These are phyloP conservation scores for Shiraia sp. DNA, from an alignment of 2,329 filamentous ascomycete species.

Conservation along the genomic window DNA sequence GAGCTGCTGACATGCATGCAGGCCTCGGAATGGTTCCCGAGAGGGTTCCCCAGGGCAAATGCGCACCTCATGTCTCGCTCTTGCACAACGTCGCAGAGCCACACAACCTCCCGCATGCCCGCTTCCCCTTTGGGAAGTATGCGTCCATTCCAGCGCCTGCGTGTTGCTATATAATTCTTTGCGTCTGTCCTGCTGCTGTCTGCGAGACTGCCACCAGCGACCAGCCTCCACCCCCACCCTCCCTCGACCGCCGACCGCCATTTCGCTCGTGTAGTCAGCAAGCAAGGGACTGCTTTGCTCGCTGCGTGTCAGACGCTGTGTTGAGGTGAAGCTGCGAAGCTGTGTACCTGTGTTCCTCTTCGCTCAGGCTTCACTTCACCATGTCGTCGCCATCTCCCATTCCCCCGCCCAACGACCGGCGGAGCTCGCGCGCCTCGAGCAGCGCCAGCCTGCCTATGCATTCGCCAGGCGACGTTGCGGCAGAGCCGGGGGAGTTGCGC, in stretches of 20 bases:
- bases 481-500: constrained; percentile 28
- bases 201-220: background rate
- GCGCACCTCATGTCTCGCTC: constrained; percentile 24
- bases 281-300: background rate
- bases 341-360: no score
- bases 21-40: constrained; percentile 4
- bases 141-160: constrained; percentile 22
- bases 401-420: constrained; percentile 41
- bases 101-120: constrained; percentile 16
- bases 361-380: constrained; percentile 4
- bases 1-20: background rate
- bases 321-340: constrained; percentile 1
- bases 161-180: constrained; percentile 15
- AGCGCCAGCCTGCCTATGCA: constrained; percentile 27
- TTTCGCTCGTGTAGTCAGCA: background rate
- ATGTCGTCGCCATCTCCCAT: constrained; percentile 44
- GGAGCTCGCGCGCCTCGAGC: constrained; percentile 41
- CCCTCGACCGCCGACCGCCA: constrained; percentile 2
- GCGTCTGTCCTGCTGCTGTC: constrained; percentile 11
- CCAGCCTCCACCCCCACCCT: background rate
- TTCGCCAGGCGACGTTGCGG: constrained; percentile 16
- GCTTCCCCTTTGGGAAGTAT: constrained; percentile 17
- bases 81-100: constrained; percentile 21
- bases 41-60: constrained; percentile 5
- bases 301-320: background rate